Evolutionary conservation across 2,329 filamentous ascomycete species (phyloP), one percentile per base, ranked within the genome.

Genomic region (Cordyceps fumosorosea): DNA sequence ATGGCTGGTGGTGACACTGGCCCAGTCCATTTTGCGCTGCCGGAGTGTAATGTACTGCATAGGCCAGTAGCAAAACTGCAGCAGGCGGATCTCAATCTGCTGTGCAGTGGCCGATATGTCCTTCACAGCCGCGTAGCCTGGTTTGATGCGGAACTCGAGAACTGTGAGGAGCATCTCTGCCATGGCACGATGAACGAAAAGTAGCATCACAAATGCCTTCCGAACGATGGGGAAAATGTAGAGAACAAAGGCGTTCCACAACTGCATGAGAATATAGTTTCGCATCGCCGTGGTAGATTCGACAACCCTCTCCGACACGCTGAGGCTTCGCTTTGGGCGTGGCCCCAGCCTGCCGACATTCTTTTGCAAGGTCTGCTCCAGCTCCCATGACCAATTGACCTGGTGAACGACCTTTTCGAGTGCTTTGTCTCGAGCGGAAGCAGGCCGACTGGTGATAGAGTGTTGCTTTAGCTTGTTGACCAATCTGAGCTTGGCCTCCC

Each of bases 21-120:
- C 90, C 93, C 95, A 98, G 68, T 96, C 91, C 65, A 88, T 87
- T 71, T 96, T 96, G 45, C 93, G 84, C 70, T 90, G 87, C n/a
- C 93, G 88, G 53, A 99, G 76, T 18, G 92, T 98, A 50, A 93
- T 83, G 72, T 98, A 97, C 73, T 99, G 93, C 75, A 96, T 91
- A 2, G 95, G 96, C 93, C 93, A 98, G 74, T 99, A 99, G 75
- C 93, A 98, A 72, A 98, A 98, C 72, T 99, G 95, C 72, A 98
- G 92, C 24, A 99, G 82, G 5, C 95, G 89, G 66, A 99, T 97
- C 75, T 99, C 95, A 42, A 99, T 88, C 75, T 99, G 95, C 73
- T 99, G 95, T 26, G 95, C 95, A 0, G 93, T 98, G 16, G 95
- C 95, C 37, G 93, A 98, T 51, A 98, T 86, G 72, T 99, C 95